These are phyloP conservation scores for Roridomyces roridus DNA, from an alignment of 768 basidiomycete genomes.

Conservation along the genomic window DNA sequence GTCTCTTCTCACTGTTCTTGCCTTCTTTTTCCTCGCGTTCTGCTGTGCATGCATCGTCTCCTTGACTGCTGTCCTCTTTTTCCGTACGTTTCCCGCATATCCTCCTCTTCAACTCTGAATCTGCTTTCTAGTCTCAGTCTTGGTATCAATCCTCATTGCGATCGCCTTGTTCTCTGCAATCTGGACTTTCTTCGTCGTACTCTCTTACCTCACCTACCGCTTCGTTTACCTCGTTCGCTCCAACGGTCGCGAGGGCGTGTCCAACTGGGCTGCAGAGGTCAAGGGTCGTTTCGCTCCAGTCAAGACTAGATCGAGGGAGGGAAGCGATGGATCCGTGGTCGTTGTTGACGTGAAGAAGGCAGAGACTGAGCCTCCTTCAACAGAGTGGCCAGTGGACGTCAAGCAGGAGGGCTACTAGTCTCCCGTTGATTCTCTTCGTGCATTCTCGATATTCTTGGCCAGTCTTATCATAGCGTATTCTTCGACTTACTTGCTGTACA, in stretches of 20 bases:
- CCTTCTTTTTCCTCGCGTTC: constrained; percentile 42
- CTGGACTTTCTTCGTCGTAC: constrained; percentile 35
- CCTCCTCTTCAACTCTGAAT: neutral
- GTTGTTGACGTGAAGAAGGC: constrained; percentile 22
- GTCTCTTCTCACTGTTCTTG: constrained; percentile 41
- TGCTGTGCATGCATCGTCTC: constrained; percentile 37
- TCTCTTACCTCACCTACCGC: constrained; percentile 38
- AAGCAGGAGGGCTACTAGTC: constrained; percentile 19
- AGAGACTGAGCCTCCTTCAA: no score
- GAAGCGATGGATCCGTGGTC: constrained; percentile 20
- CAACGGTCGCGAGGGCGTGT: constrained; percentile 36
- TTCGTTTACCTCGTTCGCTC: constrained; percentile 41
- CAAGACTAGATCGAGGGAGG: constrained; percentile 9
- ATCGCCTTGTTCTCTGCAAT: constrained; percentile 40
- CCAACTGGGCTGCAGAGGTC: constrained; percentile 33
- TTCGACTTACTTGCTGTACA: neutral
- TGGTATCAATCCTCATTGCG: constrained; percentile 38
- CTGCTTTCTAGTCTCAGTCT: constrained; percentile 35
- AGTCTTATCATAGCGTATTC: constrained; percentile 1
- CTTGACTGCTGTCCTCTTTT: constrained; percentile 34
- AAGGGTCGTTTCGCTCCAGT: constrained; percentile 15
- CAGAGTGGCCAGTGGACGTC: neutral
- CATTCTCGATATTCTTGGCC: neutral
- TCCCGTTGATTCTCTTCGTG: neutral
- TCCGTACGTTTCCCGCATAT: constrained; percentile 32